Conservation (phyloP, 441 rosid genomes). For the Breynia disticha region DNA sequence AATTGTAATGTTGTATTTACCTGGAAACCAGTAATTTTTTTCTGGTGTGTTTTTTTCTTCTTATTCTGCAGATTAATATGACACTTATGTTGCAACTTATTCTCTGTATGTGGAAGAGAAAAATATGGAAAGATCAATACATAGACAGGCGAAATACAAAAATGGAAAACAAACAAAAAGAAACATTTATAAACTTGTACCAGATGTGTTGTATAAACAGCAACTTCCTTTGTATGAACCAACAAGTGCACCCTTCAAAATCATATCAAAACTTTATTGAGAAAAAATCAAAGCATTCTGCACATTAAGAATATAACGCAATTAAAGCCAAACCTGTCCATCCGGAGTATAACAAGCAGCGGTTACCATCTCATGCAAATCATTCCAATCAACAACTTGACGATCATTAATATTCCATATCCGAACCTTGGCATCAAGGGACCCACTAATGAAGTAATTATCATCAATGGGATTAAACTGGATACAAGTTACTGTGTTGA, state of each 20-base stretch:
- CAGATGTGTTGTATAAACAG: slow-evolving; percentile 58
- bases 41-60: slow-evolving; percentile 88
- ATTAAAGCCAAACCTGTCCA: slow-evolving; percentile 56
- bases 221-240: slow-evolving; percentile 96
- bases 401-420: slow-evolving; percentile 96
- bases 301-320: slow-evolving; percentile 6
- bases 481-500: slow-evolving; percentile 84
- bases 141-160: slow-evolving; percentile 1
- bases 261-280: slow-evolving; percentile 20
- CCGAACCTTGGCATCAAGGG: slow-evolving; percentile 90
- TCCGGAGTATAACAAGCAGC: slow-evolving; percentile 98
- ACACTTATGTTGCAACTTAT: slow-evolving; percentile 73
- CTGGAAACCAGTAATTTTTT: slow-evolving; percentile 98
- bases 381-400: slow-evolving; percentile 96
- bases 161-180: neutral
- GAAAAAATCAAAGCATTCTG: slow-evolving; percentile 7
- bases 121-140: slow-evolving; percentile 7
- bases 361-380: slow-evolving; percentile 98
- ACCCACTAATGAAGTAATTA: slow-evolving; percentile 93
- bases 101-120: slow-evolving; percentile 40
- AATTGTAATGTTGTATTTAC: slow-evolving; percentile 23
- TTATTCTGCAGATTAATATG: slow-evolving; percentile 77
- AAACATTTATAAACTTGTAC: slow-evolving; percentile 28
- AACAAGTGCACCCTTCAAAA: slow-evolving; percentile 80
- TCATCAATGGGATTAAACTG: slow-evolving; percentile 98